A percentile compares a stretch with the other conserved stretches of the same genome.
These are phyloP conservation scores for Gossypium mustelinum DNA, from an alignment of 345 rosid genomes.

Conservation along the genomic window DNA sequence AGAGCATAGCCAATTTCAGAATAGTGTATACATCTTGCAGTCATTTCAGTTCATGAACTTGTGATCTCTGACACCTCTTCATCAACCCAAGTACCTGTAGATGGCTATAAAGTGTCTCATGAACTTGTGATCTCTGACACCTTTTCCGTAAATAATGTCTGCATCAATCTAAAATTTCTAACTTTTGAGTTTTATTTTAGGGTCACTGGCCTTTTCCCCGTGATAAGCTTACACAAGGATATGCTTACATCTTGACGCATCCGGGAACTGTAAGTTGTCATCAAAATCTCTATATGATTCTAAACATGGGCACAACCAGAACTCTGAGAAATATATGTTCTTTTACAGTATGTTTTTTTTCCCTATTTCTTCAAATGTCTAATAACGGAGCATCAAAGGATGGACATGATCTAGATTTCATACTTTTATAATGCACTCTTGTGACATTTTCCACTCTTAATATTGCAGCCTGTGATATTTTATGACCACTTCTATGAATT, in stretches of 20 bases:
- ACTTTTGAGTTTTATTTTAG: slow-evolving; percentile 19
- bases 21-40: too few species aligned
- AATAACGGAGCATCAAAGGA: neutral
- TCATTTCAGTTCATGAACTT: neutral
- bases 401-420: neutral
- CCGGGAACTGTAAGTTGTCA: slow-evolving; percentile 41
- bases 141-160: neutral
- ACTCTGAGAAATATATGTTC: neutral
- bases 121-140: neutral
- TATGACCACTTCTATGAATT: slow-evolving; percentile 48
- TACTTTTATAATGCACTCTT: neutral
- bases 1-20: neutral
- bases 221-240: slow-evolving; percentile 43
- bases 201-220: slow-evolving; percentile 57
- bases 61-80: slow-evolving; percentile 1
- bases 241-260: slow-evolving; percentile 49
- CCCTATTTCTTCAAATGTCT: neutral
- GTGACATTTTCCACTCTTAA: neutral
- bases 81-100: neutral
- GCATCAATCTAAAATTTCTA: neutral
- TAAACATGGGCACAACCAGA: neutral
- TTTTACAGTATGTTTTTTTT: neutral
- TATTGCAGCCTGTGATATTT: slow-evolving; percentile 37
- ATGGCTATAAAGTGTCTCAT: neutral
- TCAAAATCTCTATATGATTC: neutral